Base-by-base conservation (phyloP, 768 basidiomycete species). In the Tylopilus vinaceipallidus region DNA sequence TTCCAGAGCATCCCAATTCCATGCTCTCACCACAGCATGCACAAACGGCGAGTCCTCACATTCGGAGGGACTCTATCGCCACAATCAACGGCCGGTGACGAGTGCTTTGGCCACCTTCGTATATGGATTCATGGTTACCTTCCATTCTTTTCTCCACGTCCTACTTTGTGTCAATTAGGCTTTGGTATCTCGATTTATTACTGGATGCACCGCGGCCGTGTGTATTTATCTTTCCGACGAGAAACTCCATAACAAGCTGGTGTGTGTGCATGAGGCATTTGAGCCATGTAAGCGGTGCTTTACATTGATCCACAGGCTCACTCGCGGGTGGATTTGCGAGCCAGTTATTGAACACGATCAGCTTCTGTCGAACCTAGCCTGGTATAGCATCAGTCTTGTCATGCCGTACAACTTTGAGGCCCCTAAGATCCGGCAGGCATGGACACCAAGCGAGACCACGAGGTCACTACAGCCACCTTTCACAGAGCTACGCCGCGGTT, bases 1-100 rank as follows among this genome's bases (percentile, higher is more conserved):
- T 99, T 64, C 86, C 92, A 30, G 81, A 85, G 47, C 94, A 97
- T 67, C 94, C 94, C 14, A 97, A 95, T 66, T 80, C 76, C 60
- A 65, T 72, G 38, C 80, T 84, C 46, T 64, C 73, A 16, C 58
- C 69, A 24, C 65, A 59, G 50, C 61, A 74, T 45, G 60, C 65
- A 53, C 60, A 67, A 44, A 52, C 56, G 51, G 60, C 69, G 57
- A 67, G 70, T 43, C 68, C 66, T 50, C 68, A 72, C 19, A 69
- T 69, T 56, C 73, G 83, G 54, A 75, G 84, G 68, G 86, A 88
- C 58, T 88, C 87, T 10, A 75, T 78, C 22, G 82, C 84, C 42
- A 87, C 86, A 19, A 73, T 88, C 50, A 88, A 87, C 60, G 88
- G 86, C 22, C 72, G 72, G 52, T 78, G 47, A 45, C 37, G 52